Percentiles rank a stretch among this genome's conserved stretches.
Conservation (phyloP, 2,329 filamentous ascomycete genomes). For the Verticillium longisporum region DNA sequence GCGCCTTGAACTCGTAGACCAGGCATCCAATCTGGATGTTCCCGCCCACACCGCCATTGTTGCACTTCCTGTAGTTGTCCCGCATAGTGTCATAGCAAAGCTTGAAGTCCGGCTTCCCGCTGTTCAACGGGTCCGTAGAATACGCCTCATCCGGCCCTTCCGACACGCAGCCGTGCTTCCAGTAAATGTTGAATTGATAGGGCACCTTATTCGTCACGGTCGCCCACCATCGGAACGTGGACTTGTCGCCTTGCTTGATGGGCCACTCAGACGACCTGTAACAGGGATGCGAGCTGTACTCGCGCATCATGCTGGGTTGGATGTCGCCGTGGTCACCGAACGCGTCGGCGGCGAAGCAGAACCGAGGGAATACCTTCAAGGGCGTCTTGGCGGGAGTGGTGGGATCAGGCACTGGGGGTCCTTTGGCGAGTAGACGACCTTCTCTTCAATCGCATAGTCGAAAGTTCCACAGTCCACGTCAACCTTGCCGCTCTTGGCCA, state of each 20-base stretch:
- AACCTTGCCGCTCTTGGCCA: background rate
- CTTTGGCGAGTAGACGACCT: background rate
- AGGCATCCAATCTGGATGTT: background rate
- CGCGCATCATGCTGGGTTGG: background rate
- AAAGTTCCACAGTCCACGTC: background rate
- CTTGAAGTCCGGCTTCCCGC: background rate
- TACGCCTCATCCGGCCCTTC: background rate
- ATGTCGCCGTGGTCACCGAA: background rate
- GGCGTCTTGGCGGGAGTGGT: background rate
- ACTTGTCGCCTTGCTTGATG: background rate
- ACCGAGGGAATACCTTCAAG: background rate
- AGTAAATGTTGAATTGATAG: background rate
- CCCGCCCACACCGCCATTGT: background rate
- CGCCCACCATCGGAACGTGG: background rate
- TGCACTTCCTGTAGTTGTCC: background rate
- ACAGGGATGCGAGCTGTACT: background rate
- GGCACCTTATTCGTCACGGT: background rate
- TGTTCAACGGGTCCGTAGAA: background rate
- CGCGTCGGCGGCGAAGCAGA: background rate
- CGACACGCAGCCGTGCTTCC: background rate
- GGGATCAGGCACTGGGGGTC: no score
- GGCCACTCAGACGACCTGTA: background rate
- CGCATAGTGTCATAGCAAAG: background rate
- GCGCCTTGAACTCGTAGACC: background rate
- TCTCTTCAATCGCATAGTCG: background rate